Evolutionary conservation across 768 basidiomycete species (phyloP).

Genomic region (Pluteus cervinus): DNA sequence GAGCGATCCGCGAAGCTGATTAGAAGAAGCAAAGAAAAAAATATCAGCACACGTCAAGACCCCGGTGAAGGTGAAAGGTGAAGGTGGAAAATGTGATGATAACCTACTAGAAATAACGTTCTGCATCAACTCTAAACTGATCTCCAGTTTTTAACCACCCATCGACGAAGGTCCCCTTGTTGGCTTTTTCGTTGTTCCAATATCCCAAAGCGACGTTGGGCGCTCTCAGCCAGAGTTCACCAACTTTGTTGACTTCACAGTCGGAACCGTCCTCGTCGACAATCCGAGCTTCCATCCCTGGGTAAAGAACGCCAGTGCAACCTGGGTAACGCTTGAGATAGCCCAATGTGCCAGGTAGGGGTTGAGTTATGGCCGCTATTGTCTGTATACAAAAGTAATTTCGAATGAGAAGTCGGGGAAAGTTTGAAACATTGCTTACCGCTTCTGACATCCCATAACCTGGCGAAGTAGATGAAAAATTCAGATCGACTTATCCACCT

Average conservation of each 20-base stretch:
- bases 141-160: slow-evolving; percentile 81
- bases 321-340: slow-evolving; percentile 32
- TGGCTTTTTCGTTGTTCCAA: slow-evolving; percentile 65
- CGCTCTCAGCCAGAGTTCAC: slow-evolving; percentile 59
- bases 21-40: slow-evolving; percentile 1
- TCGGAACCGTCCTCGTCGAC: slow-evolving; percentile 53
- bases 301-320: slow-evolving; percentile 51
- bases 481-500: background rate
- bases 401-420: background rate
- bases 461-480: slow-evolving; percentile 13
- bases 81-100: background rate
- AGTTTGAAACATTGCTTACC: slow-evolving; percentile 28
- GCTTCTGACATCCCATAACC: slow-evolving; percentile 72
- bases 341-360: slow-evolving; percentile 40
- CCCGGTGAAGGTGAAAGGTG: background rate
- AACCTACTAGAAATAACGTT: slow-evolving; percentile 64
- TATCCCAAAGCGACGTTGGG: slow-evolving; percentile 60
- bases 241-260: slow-evolving; percentile 50
- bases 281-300: slow-evolving; percentile 61
- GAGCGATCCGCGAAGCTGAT: slow-evolving; percentile 65
- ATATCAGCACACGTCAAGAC: background rate
- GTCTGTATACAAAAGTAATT: slow-evolving; percentile 34
- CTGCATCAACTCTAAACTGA: slow-evolving; percentile 51
- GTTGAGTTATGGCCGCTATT: slow-evolving; percentile 39
- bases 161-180: slow-evolving; percentile 55